Conservation (phyloP, 805 yeast genomes). For the Sporopachydermia lactativora region DNA sequence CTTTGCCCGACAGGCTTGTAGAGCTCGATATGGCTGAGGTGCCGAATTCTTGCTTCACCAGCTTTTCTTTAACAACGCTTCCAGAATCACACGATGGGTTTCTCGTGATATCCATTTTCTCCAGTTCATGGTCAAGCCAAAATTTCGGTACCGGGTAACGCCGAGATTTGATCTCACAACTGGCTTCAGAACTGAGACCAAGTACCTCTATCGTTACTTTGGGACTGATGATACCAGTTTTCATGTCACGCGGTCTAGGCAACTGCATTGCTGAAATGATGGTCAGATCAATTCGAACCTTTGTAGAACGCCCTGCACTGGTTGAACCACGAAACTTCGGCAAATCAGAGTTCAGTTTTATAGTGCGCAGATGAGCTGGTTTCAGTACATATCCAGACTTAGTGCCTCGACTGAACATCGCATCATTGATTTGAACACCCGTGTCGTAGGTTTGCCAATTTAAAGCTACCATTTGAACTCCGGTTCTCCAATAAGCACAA, state of each 20-base stretch:
- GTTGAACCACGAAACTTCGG: neutral
- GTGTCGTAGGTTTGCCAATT: conserved; percentile 91
- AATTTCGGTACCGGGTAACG: neutral
- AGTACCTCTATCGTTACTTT: conserved; percentile 45
- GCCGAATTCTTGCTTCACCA: neutral
- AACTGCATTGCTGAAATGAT: conserved; percentile 76
- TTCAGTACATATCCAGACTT: conserved; percentile 69
- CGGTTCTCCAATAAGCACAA: conserved; percentile 63
- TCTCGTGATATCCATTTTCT: neutral
- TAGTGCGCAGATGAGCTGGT: conserved; percentile 32
- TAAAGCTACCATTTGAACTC: conserved; percentile 90
- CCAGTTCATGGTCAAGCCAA: neutral
- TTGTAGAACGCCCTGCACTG: conserved; percentile 12
- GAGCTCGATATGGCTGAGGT: no score
- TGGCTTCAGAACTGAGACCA: conserved; percentile 24
- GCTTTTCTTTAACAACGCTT: no score
- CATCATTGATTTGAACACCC: conserved; percentile 81
- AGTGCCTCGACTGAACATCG: conserved; percentile 51
- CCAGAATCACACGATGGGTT: no score
- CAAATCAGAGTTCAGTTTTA: conserved; percentile 4
- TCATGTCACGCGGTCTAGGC: conserved; percentile 49
- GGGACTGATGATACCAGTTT: conserved; percentile 37
- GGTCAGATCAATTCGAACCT: conserved; percentile 18
- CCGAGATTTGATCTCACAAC: neutral
- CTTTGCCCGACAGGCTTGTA: conserved; percentile 1